A percentile compares a stretch with the other conserved stretches of the same genome.
Evolutionary conservation across 495 filamentous ascomycete genomes (phyloP).

Genomic region (Hyphodiscus hymeniophilus): DNA sequence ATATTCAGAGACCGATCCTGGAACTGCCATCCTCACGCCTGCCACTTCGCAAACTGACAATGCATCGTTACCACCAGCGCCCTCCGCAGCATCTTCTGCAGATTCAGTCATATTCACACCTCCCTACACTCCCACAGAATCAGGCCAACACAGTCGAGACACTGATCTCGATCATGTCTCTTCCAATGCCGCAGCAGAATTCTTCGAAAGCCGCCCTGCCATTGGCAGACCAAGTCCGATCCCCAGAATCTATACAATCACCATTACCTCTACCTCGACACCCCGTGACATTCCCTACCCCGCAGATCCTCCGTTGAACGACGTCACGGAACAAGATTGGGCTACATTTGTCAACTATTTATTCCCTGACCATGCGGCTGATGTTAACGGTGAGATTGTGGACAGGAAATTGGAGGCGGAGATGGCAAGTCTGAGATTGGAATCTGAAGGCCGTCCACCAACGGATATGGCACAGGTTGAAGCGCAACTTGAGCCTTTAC

Average conservation of each 20-base stretch:
- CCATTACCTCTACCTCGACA: conserved; percentile 10
- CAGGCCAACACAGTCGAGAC: conserved; percentile 19
- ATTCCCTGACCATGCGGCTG: conserved; percentile 10
- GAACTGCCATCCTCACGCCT: conserved; percentile 8
- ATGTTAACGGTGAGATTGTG: conserved; percentile 12
- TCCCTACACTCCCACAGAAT: conserved; percentile 30
- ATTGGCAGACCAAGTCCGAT: neutral
- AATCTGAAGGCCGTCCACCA: conserved; percentile 6
- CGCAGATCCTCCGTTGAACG: conserved; percentile 19
- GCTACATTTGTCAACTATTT: conserved; percentile 37
- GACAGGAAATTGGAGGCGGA: conserved; percentile 19
- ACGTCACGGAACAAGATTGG: conserved; percentile 38
- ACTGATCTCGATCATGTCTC: conserved; percentile 9
- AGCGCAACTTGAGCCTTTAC: conserved; percentile 25
- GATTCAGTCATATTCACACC: conserved; percentile 39
- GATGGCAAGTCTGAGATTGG: conserved; percentile 6
- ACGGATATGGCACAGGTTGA: conserved; percentile 22
- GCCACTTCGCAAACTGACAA: conserved; percentile 3
- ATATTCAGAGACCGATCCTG: conserved; percentile 40
- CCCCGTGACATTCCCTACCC: conserved; percentile 18
- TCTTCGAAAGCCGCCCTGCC: conserved; percentile 15
- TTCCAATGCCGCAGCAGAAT: conserved; percentile 13
- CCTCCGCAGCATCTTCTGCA: conserved; percentile 26
- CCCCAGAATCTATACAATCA: conserved; percentile 9
- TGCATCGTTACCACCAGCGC: neutral